These are phyloP conservation scores for Aegilops umbellulata DNA, from an alignment of 176 grass and related monocot species.

Conservation along the genomic window DNA sequence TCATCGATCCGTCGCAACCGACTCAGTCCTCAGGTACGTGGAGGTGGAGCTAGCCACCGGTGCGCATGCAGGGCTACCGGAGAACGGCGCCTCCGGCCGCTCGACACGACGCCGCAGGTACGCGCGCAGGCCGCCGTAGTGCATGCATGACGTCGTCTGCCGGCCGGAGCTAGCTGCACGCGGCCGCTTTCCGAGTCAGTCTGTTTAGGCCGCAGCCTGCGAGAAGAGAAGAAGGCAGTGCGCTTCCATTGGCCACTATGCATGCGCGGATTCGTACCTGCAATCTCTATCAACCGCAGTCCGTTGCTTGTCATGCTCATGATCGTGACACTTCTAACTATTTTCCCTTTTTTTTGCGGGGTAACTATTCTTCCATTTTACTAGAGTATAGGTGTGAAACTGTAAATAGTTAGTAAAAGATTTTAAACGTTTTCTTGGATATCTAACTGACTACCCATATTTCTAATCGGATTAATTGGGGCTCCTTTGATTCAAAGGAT, in stretches of 20 bases:
- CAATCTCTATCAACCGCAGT: not conserved
- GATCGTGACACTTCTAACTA: not conserved
- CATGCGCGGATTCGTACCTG: not conserved
- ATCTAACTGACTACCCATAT: too few relatives aligned
- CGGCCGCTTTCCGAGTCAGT: not conserved
- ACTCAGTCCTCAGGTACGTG: not conserved
- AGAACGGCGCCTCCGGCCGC: not conserved
- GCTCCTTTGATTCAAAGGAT: too few relatives aligned
- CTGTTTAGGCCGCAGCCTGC: not conserved
- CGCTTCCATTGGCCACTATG: not conserved
- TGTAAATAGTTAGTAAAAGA: too few relatives aligned
- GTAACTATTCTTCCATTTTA: too few relatives aligned
- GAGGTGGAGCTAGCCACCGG: not conserved
- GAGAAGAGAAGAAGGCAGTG: not conserved
- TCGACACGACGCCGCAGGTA: not conserved
- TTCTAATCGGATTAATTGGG: too few relatives aligned
- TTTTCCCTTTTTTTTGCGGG: too few relatives aligned
- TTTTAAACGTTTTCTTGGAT: too few relatives aligned
- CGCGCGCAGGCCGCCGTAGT: not conserved
- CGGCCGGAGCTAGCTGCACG: not conserved
- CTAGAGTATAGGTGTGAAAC: too few relatives aligned
- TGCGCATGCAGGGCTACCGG: not conserved
- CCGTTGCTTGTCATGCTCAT: not conserved
- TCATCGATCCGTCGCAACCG: conserved; percentile 16
- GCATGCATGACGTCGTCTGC: not conserved